Evolutionary conservation across 108 stramenopile species (phyloP).

Genomic region (Skeletonema potamos): DNA sequence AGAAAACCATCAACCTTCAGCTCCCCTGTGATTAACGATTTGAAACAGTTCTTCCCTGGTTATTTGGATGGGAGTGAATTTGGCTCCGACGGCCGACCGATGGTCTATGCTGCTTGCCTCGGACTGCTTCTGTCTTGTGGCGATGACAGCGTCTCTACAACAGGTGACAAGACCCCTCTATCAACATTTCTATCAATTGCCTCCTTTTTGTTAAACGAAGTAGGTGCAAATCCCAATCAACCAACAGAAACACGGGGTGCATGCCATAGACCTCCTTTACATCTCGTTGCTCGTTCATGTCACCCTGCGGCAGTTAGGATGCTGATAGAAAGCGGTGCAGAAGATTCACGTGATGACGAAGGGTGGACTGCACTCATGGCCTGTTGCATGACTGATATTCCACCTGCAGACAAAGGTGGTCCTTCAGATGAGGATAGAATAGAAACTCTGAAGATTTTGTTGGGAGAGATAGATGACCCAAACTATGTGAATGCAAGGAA

Average conservation of each 20-base stretch:
- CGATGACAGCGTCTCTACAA: neutral
- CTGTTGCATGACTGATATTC: slow-evolving; percentile 41
- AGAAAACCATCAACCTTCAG: neutral
- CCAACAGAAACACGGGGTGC: slow-evolving; percentile 40
- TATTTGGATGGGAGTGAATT: slow-evolving; percentile 20
- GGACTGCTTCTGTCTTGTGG: slow-evolving; percentile 33
- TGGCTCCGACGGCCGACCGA: slow-evolving; percentile 35
- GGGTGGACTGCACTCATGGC: slow-evolving; percentile 52
- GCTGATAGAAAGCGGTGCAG: slow-evolving; percentile 24
- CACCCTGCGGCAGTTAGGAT: slow-evolving; percentile 27
- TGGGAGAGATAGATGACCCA: neutral
- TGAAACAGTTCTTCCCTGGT: slow-evolving; percentile 22
- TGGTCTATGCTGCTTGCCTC: slow-evolving; percentile 40
- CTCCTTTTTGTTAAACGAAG: slow-evolving; percentile 28
- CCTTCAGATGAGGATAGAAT: slow-evolving; percentile 33
- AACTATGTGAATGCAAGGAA: slow-evolving; percentile 25
- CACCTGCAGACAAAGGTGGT: slow-evolving; percentile 28
- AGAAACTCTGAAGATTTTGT: slow-evolving; percentile 22
- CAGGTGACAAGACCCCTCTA: slow-evolving; percentile 14
- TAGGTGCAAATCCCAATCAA: slow-evolving; percentile 31
- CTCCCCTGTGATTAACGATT: slow-evolving; percentile 29
- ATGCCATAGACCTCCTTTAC: slow-evolving; percentile 37
- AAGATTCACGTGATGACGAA: slow-evolving; percentile 23
- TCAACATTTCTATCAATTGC: slow-evolving; percentile 39
- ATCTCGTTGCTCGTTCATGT: slow-evolving; percentile 40